Conservation (phyloP, 176 grass and related monocot genomes). For the Pharus latifolius region DNA sequence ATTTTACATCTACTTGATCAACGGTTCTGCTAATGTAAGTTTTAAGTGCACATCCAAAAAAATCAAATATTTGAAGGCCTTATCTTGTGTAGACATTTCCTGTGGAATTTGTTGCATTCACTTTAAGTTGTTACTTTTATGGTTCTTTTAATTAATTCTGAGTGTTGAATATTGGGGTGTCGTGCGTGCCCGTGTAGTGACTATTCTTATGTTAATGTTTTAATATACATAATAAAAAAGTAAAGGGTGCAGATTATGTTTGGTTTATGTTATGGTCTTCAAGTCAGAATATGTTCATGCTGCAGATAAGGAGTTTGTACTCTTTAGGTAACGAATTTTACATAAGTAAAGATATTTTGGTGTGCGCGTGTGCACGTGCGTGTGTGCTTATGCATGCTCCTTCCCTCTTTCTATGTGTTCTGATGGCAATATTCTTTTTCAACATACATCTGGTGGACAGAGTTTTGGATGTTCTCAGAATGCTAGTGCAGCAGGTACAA, state of each 20-base stretch:
- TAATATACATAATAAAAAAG: too few relatives aligned
- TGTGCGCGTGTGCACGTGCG: too few relatives aligned
- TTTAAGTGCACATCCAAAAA: background rate
- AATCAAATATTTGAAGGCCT: background rate
- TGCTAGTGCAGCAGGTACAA: slow-evolving; percentile 84
- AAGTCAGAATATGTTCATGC: too few relatives aligned
- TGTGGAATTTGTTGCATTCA: background rate
- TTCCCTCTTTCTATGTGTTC: background rate
- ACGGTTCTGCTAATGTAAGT: background rate
- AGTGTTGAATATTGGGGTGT: slow-evolving; percentile 11
- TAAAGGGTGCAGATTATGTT: too few relatives aligned
- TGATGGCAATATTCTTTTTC: background rate
- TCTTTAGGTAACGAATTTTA: too few relatives aligned
- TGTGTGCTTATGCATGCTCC: too few relatives aligned
- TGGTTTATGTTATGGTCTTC: too few relatives aligned
- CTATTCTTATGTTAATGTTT: too few relatives aligned
- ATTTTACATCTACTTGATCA: background rate
- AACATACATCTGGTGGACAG: slow-evolving; percentile 52
- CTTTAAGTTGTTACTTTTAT: background rate
- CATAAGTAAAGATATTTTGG: too few relatives aligned
- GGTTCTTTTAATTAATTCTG: background rate
- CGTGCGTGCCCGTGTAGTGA: too few relatives aligned
- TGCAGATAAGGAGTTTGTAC: too few relatives aligned
- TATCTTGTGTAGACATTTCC: background rate
- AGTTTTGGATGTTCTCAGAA: slow-evolving; percentile 86